phyloP scores from a whole-genome alignment of 75 land plant genomes.

The Cryptomeria japonica region DNA sequence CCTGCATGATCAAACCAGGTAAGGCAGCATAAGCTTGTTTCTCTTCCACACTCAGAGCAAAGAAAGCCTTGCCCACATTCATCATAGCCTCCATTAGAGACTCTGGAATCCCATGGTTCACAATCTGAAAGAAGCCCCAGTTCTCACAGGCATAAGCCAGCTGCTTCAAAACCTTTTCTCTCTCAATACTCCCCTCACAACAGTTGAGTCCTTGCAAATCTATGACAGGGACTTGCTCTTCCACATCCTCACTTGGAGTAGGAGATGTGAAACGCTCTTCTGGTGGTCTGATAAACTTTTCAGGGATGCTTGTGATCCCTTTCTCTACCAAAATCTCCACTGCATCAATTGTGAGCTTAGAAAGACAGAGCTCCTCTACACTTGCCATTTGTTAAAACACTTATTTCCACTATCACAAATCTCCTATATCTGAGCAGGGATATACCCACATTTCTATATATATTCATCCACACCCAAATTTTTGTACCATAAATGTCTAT shows the following conservation, averaged over 20 bases:
- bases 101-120: constrained; percentile 4
- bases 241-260: not conserved
- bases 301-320: constrained; percentile 6
- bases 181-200: not conserved
- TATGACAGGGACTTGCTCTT: not conserved
- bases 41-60: not conserved
- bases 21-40: not conserved
- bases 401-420: not conserved
- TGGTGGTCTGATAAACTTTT: not conserved
- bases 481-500: too few species aligned
- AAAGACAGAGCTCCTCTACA: not conserved
- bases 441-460: not conserved
- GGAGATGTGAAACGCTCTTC: not conserved
- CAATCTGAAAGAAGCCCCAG: constrained; percentile 32
- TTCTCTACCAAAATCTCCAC: constrained; percentile 5
- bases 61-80: not conserved
- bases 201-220: constrained; percentile 6
- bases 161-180: not conserved
- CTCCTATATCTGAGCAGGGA: not conserved
- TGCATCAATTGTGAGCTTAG: not conserved
- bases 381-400: not conserved
- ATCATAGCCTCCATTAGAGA: not conserved
- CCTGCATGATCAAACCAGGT: not conserved
- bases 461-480: not conserved
- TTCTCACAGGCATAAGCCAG: constrained; percentile 15